phyloP scores from a whole-genome alignment of 2,329 filamentous ascomycete species.

The Paecilomyces sp. region DNA sequence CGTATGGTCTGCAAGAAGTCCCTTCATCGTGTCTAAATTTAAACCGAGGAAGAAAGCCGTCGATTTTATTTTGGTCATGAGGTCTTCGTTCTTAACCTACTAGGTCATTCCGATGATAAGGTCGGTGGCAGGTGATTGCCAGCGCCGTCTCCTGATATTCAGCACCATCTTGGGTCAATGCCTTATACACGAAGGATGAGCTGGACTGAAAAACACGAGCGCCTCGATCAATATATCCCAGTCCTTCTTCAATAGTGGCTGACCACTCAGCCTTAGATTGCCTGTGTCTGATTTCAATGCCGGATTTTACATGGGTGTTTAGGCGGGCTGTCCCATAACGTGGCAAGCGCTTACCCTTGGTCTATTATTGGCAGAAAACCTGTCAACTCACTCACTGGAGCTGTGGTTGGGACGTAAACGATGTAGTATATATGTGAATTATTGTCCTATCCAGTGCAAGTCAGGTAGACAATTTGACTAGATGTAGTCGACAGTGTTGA shows the following conservation, averaged over 20 bases:
- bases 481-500: too few relatives aligned
- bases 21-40: background rate
- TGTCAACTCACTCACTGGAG: background rate
- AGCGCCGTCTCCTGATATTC: background rate
- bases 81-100: background rate
- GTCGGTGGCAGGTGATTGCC: background rate
- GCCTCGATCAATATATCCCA: background rate
- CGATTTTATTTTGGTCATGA: background rate
- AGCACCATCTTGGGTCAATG: background rate
- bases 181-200: background rate
- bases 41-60: background rate
- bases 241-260: background rate
- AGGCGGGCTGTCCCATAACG: background rate
- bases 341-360: background rate
- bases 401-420: background rate
- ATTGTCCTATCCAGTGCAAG: too few relatives aligned
- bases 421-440: background rate
- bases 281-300: background rate
- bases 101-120: background rate
- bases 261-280: background rate
- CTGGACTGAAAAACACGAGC: background rate
- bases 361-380: background rate
- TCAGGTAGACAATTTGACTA: too few relatives aligned
- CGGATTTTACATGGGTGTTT: background rate
- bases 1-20: background rate